Evolutionary conservation across 2,329 filamentous ascomycete genomes (phyloP).

Genomic region (Venturia asperata): DNA sequence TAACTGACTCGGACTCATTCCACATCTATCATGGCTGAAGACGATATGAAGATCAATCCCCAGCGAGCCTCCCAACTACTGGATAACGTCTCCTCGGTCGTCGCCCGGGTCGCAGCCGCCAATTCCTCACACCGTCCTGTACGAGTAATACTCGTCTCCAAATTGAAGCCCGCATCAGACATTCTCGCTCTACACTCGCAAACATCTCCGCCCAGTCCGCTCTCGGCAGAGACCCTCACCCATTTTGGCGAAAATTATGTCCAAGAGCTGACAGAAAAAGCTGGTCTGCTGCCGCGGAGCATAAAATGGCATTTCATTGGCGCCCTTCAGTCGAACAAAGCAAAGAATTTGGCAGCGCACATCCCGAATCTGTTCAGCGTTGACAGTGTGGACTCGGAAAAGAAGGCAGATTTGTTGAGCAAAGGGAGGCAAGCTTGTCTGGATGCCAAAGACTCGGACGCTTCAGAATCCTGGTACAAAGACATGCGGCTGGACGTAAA

Average conservation of each 20-base stretch:
- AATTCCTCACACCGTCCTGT: slow-evolving; percentile 40
- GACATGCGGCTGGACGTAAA: slow-evolving; percentile 58
- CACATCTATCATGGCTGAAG: neutral
- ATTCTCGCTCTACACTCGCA: slow-evolving; percentile 69
- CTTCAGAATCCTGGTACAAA: slow-evolving; percentile 31
- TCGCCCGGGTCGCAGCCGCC: slow-evolving; percentile 7
- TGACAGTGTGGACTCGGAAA: slow-evolving; percentile 77
- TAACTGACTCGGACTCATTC: neutral
- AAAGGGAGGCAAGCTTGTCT: slow-evolving; percentile 60
- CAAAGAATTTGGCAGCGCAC: slow-evolving; percentile 71
- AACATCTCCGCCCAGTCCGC: slow-evolving; percentile 31
- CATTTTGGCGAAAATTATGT: slow-evolving; percentile 97
- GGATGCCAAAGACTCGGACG: slow-evolving; percentile 28
- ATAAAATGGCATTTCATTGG: slow-evolving; percentile 98
- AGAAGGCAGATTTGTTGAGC: slow-evolving; percentile 80
- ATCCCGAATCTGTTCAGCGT: slow-evolving; percentile 89
- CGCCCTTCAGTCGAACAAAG: slow-evolving; percentile 88
- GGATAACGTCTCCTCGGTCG: slow-evolving; percentile 34
- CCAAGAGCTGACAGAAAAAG: slow-evolving; percentile 77
- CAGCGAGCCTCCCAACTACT: slow-evolving; percentile 39
- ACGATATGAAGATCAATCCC: slow-evolving; percentile 17
- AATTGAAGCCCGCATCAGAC: slow-evolving; percentile 88
- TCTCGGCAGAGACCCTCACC: slow-evolving; percentile 23
- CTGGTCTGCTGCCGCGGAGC: slow-evolving; percentile 63
- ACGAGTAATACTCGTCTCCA: slow-evolving; percentile 89